Evolutionary conservation across 441 rosid species (phyloP).

Genomic region (Heliophila coronopifolia): DNA sequence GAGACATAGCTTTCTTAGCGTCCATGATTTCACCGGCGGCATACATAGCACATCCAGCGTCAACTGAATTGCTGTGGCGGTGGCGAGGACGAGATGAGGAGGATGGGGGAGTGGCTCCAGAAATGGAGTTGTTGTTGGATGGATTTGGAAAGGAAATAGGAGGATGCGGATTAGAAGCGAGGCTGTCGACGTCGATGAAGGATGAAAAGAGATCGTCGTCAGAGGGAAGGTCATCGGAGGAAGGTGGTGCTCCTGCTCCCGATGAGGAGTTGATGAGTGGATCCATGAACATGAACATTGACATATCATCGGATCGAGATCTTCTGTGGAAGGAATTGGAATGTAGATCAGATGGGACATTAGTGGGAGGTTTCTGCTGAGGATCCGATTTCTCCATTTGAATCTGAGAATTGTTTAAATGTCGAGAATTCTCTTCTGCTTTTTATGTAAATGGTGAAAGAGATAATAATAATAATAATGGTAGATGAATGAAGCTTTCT

Average conservation of each 20-base stretch:
- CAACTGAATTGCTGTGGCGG: conserved; percentile 60
- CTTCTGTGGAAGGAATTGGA: conserved; percentile 44
- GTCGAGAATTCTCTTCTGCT: too few species aligned
- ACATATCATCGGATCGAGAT: conserved; percentile 57
- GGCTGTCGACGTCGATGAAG: conserved; percentile 66
- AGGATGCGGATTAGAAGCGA: conserved; percentile 34
- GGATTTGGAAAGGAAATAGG: conserved; percentile 27
- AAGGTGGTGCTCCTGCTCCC: conserved; percentile 38
- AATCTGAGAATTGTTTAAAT: too few species aligned
- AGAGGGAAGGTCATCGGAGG: conserved; percentile 58
- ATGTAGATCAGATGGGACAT: conserved; percentile 9
- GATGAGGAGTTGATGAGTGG: conserved; percentile 28
- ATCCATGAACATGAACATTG: conserved; percentile 41
- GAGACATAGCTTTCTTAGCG: conserved; percentile 78
- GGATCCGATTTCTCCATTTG: conserved; percentile 25
- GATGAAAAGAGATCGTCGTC: conserved; percentile 81
- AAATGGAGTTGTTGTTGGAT: not conserved
- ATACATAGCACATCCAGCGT: conserved; percentile 37
- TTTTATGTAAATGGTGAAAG: too few species aligned
- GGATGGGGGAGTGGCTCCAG: conserved; percentile 10
- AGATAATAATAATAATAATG: too few species aligned
- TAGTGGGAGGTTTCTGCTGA: not conserved
- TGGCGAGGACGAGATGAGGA: conserved; percentile 38
- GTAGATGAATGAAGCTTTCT: conserved; percentile 11
- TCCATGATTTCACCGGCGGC: conserved; percentile 52